A percentile compares a stretch with the other conserved stretches of the same genome.
Evolutionary conservation across 768 basidiomycete species (phyloP).

Genomic region (Russula abietina): DNA sequence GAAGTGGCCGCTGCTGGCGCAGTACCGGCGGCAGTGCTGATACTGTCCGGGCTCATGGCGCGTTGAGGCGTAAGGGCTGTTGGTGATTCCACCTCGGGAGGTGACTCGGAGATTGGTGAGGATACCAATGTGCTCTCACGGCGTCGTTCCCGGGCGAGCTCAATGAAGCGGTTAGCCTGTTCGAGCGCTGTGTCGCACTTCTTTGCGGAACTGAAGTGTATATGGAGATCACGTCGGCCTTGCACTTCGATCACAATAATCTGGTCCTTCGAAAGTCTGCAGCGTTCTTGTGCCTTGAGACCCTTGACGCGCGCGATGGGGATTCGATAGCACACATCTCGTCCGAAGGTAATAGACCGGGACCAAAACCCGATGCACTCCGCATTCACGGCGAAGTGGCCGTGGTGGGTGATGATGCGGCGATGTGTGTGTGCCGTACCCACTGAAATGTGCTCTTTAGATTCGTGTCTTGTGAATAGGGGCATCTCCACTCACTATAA

Average conservation of each 20-base stretch:
- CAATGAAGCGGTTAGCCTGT: conserved; percentile 2
- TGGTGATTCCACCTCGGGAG: background rate
- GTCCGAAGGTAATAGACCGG: conserved; percentile 14
- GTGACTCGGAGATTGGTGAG: conserved; percentile 5
- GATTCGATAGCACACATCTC: conserved; percentile 21
- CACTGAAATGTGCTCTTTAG: conserved; percentile 7
- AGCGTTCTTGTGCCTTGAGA: background rate
- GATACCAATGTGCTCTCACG: background rate
- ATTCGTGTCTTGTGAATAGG: background rate
- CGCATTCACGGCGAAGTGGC: conserved; percentile 17
- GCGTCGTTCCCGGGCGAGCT: conserved; percentile 7
- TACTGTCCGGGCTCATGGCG: too few relatives aligned
- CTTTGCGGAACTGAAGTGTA: conserved; percentile 8
- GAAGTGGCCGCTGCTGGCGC: too few relatives aligned
- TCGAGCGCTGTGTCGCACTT: conserved; percentile 15
- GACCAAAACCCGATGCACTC: conserved; percentile 25
- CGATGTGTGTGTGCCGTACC: conserved; percentile 14
- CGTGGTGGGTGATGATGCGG: conserved; percentile 10
- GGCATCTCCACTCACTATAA: conserved; percentile 16
- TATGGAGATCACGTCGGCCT: conserved; percentile 17
- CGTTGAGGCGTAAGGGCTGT: background rate
- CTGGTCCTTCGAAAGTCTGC: conserved; percentile 8
- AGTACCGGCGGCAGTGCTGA: too few relatives aligned
- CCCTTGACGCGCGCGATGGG: conserved; percentile 19
- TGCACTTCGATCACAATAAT: conserved; percentile 12